Conservation (phyloP, 805 yeast genomes). For the Metschnikowia colocasiae region DNA sequence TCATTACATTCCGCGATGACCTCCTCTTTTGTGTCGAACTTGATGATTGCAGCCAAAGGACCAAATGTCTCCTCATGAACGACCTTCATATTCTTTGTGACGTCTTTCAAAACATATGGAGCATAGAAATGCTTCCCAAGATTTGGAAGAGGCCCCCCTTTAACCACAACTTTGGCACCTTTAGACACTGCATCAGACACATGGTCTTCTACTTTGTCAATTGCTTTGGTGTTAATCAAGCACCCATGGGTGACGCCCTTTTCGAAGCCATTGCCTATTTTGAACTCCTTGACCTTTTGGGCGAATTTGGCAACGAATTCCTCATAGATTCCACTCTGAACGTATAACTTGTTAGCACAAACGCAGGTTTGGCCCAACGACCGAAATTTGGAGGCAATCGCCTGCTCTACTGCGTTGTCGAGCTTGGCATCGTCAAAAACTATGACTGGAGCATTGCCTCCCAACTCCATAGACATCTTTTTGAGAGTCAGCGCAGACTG, state of each 20-base stretch:
- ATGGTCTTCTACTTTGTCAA: constrained; percentile 54
- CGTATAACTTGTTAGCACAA: constrained; percentile 68
- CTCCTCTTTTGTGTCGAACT: constrained; percentile 52
- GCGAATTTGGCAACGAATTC: constrained; percentile 50
- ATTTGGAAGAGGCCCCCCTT: constrained; percentile 51
- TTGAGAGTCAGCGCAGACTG: constrained; percentile 62
- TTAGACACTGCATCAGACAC: constrained; percentile 49
- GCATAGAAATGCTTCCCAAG: constrained; percentile 51
- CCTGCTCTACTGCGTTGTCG: constrained; percentile 62
- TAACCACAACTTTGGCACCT: constrained; percentile 49
- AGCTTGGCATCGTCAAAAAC: constrained; percentile 72
- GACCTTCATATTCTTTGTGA: constrained; percentile 48
- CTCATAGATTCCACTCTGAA: constrained; percentile 64
- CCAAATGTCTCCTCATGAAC: constrained; percentile 62
- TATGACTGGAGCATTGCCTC: constrained; percentile 79
- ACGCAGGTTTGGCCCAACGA: constrained; percentile 82
- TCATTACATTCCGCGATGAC: constrained; percentile 54
- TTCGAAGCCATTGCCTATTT: constrained; percentile 56
- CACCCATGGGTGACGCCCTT: constrained; percentile 53
- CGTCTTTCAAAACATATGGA: constrained; percentile 53
- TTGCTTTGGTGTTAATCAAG: constrained; percentile 48
- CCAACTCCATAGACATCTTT: constrained; percentile 69
- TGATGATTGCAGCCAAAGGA: constrained; percentile 56
- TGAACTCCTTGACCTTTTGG: constrained; percentile 38
- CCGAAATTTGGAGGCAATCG: constrained; percentile 65